phyloP scores from a whole-genome alignment of 352 stramenopile species.

The Pythium dissotocum region DNA sequence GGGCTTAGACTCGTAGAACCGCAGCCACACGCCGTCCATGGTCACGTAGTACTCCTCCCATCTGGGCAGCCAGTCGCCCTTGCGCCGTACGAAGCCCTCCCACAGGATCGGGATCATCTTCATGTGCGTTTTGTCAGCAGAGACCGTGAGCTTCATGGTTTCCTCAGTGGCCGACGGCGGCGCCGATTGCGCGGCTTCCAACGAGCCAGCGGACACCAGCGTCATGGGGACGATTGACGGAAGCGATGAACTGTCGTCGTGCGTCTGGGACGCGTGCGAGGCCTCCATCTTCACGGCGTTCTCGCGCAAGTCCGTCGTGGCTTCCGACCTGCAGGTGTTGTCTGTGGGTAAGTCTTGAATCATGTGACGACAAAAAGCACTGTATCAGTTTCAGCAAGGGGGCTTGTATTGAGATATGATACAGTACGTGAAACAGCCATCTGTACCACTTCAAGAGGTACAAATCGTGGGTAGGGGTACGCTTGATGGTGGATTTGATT shows the following conservation, averaged over 20 bases:
- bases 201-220: constrained; percentile 9
- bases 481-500: not conserved
- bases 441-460: not conserved
- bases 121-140: constrained; percentile 38
- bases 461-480: not conserved
- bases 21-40: constrained; percentile 60
- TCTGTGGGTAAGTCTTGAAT: not conserved
- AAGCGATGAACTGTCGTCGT: not conserved
- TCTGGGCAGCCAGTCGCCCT: constrained; percentile 76
- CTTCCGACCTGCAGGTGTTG: not conserved
- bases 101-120: constrained; percentile 72
- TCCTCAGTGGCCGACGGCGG: constrained; percentile 31
- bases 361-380: constrained; percentile 11
- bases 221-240: constrained; percentile 8
- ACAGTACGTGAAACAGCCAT: constrained; percentile 14
- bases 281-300: constrained; percentile 7
- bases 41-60: constrained; percentile 76
- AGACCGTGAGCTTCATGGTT: constrained; percentile 36
- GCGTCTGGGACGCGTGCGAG: not conserved
- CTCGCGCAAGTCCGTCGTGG: not conserved
- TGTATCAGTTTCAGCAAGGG: constrained; percentile 21
- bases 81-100: constrained; percentile 63
- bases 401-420: constrained; percentile 6
- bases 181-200: constrained; percentile 1
- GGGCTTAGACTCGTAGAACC: constrained; percentile 67